Conservation (phyloP, 1,284 basidiomycete species). For the Mrakiaceae sp. region DNA sequence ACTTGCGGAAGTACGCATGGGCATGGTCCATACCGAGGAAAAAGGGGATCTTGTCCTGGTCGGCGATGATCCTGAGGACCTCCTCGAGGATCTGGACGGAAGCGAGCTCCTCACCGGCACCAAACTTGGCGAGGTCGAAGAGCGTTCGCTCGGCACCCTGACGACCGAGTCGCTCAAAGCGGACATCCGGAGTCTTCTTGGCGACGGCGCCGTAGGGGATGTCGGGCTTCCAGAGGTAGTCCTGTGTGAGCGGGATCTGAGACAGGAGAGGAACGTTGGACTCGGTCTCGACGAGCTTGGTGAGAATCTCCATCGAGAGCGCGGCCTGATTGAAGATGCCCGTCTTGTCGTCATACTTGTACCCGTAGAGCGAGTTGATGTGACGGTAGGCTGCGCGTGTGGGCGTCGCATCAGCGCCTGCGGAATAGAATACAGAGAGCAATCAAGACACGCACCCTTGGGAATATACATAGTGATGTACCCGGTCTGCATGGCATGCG, state of each 20-base stretch:
- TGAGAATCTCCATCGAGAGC: conserved; percentile 30
- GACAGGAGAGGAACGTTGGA: conserved; percentile 31
- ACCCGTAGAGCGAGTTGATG: conserved; percentile 65
- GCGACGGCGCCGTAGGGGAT: conserved; percentile 31
- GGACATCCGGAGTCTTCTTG: conserved; percentile 41
- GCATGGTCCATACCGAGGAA: conserved; percentile 78
- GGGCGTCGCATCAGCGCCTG: not conserved
- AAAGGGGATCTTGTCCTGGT: conserved; percentile 61
- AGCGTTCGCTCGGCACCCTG: conserved; percentile 33
- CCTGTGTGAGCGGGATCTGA: conserved; percentile 21
- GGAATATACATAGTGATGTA: conserved; percentile 90
- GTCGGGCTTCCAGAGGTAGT: conserved; percentile 16
- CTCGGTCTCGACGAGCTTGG: conserved; percentile 26
- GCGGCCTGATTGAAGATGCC: conserved; percentile 68
- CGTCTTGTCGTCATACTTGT: conserved; percentile 61
- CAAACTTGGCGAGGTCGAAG: conserved; percentile 49
- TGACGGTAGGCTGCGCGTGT: conserved; percentile 47
- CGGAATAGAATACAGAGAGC: not conserved
- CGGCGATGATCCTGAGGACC: conserved; percentile 52
- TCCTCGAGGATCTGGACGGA: conserved; percentile 55
- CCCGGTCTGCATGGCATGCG: conserved; percentile 48
- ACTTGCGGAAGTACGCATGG: conserved; percentile 64
- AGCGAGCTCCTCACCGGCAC: conserved; percentile 45
- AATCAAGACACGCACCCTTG: conserved; percentile 42
- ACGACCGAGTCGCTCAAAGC: conserved; percentile 26